Percentiles rank a stretch among this genome's conserved stretches.
Conservation (phyloP, 768 basidiomycete genomes). For the Termitomyces sp. region DNA sequence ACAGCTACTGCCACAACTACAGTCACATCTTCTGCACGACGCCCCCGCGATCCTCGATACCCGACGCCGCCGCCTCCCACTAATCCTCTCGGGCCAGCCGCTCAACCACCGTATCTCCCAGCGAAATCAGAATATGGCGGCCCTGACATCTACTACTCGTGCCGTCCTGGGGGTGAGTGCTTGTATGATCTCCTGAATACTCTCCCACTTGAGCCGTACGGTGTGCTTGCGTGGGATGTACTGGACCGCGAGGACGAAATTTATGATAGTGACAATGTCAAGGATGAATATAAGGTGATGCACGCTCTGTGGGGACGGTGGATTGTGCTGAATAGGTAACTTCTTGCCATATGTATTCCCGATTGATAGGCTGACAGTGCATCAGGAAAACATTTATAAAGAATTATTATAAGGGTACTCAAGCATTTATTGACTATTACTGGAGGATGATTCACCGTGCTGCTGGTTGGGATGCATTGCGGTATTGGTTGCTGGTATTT, state of each 20-base stretch:
- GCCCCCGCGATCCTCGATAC: slow-evolving; percentile 16
- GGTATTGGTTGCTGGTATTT: slow-evolving; percentile 53
- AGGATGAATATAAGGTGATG: slow-evolving; percentile 76
- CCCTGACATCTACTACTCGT: slow-evolving; percentile 47
- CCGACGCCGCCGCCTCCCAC: slow-evolving; percentile 35
- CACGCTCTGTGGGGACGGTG: slow-evolving; percentile 73
- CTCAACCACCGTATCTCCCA: slow-evolving; percentile 45
- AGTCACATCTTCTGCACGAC: slow-evolving; percentile 4
- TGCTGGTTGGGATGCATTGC: slow-evolving; percentile 60
- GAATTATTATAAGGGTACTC: slow-evolving; percentile 46
- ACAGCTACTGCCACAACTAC: slow-evolving; percentile 7
- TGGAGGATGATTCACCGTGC: slow-evolving; percentile 64
- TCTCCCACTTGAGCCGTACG: slow-evolving; percentile 54
- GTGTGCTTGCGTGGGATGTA: slow-evolving; percentile 63
- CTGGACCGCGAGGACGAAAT: slow-evolving; percentile 73
- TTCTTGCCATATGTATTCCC: background rate
- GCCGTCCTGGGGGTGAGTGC: slow-evolving; percentile 59
- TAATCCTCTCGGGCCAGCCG: slow-evolving; percentile 47
- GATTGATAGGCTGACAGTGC: background rate
- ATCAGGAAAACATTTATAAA: slow-evolving; percentile 49
- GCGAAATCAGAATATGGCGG: slow-evolving; percentile 40
- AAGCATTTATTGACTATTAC: slow-evolving; percentile 51
- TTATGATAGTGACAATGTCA: slow-evolving; percentile 63
- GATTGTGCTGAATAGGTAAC: slow-evolving; percentile 59
- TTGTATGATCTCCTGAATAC: slow-evolving; percentile 61